Base-by-base conservation (phyloP, 2,329 filamentous ascomycete genomes). In the Ramularia collo-cygni region DNA sequence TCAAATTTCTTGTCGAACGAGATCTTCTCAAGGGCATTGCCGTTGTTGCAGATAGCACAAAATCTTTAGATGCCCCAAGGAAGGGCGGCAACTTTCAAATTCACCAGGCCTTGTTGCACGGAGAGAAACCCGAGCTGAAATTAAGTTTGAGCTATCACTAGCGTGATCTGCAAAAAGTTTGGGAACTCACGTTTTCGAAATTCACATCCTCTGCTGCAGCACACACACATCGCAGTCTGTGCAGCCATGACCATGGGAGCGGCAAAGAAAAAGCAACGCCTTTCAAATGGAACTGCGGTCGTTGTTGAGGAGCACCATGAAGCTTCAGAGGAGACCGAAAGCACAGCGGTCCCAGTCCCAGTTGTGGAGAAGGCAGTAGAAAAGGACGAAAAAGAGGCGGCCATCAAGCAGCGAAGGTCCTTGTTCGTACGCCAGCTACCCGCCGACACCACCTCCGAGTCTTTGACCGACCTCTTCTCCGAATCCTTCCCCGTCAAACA, bases 401-500 rank as follows among this genome's bases (percentile, higher is more conserved):
- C 52, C 28, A 37, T 46, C 19, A 44, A 55, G 44, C 50, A 56
- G 43, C 36, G 50, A 28, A 44, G 57, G 16, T 60, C 90, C 32
- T 79, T 98, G 51, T 98, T 98, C 67, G 82, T 98, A 50, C 85
- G 90, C 55, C 89, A 85, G 36, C 76, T 98, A 34, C 85, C 89
- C 14, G 67, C 81, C 15, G 76, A 74, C 16, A 81, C 83, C 27
- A 96, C 89, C 24, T 85, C 78, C 59, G 88, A 95, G 57, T 75
- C 75, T 38, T 73, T 98, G 48, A 85, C 88, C 43, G 81, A 87
- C 43, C 83, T 89, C 64, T 98, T 98, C 67, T 96, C 92, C 5
- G 79, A 95, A 62, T 84, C 88, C 44, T 96, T 86, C 56, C 89
- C 93, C 6, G 78, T 98, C 60, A 96, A 95, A 65, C 90, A 96